A percentile compares a stretch with the other conserved stretches of the same genome.
phyloP scores from a whole-genome alignment of 306 rosid genomes.

The Vigna unguiculata region DNA sequence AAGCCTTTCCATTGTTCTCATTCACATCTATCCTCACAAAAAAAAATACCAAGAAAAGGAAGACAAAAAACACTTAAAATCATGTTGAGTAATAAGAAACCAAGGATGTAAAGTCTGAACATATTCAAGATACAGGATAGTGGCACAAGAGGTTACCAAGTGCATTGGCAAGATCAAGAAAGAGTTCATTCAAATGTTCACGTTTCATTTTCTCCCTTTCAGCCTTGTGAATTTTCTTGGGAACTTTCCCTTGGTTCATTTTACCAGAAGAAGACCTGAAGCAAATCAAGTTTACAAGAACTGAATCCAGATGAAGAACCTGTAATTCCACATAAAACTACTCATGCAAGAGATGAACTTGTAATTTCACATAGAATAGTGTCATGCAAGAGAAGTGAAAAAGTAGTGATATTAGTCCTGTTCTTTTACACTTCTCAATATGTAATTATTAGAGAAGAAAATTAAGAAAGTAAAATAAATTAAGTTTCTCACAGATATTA shows the following conservation, averaged over 20 bases:
- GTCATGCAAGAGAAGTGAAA: constrained; percentile 17
- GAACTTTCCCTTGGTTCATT: constrained; percentile 65
- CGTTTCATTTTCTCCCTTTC: constrained; percentile 97
- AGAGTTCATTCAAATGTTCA: constrained; percentile 83
- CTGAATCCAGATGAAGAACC: constrained; percentile 33
- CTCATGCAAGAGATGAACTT: constrained; percentile 13
- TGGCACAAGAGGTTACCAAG: constrained; percentile 66
- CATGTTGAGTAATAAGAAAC: constrained; percentile 27
- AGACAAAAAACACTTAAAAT: neutral
- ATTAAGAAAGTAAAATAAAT: too few relatives aligned
- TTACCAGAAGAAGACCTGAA: constrained; percentile 63
- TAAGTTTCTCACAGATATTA: neutral
- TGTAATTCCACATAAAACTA: constrained; percentile 28
- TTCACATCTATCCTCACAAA: constrained; percentile 52
- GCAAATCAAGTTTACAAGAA: constrained; percentile 45
- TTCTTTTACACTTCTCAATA: too few relatives aligned
- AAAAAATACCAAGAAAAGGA: constrained; percentile 26
- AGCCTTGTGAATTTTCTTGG: constrained; percentile 85
- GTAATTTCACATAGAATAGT: neutral
- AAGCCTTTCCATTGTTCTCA: constrained; percentile 81
- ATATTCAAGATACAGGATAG: constrained; percentile 16
- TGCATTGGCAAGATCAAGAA: constrained; percentile 77
- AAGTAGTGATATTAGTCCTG: neutral
- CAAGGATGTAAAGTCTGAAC: constrained; percentile 15
- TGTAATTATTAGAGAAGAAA: too few relatives aligned